These are phyloP conservation scores for Mucor lusitanicus DNA, from an alignment of 371 early-diverging fungal genomes.

Conservation along the genomic window DNA sequence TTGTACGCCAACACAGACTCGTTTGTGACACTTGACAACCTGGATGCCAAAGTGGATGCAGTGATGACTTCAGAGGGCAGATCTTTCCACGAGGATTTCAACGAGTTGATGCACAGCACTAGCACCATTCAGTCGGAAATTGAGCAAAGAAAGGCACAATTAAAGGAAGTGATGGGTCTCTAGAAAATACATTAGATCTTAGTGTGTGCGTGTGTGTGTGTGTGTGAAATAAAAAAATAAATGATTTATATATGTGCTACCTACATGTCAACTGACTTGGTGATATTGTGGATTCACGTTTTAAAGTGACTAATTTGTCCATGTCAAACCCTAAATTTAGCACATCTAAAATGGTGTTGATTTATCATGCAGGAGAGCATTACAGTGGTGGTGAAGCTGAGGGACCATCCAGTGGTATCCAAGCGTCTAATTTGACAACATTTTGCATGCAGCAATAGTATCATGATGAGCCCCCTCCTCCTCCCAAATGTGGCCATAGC, in stretches of 20 bases:
- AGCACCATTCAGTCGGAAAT: constrained; percentile 30
- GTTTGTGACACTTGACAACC: constrained; percentile 51
- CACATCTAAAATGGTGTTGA: neutral
- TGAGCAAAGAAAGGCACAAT: constrained; percentile 39
- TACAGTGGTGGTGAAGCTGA: neutral
- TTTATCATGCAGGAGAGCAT: neutral
- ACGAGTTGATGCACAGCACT: constrained; percentile 35
- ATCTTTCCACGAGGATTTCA: constrained; percentile 26
- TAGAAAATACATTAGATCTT: constrained; percentile 12
- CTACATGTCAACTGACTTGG: constrained; percentile 9
- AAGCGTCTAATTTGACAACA: neutral
- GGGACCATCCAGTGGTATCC: no score
- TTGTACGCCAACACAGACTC: constrained; percentile 33
- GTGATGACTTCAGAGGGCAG: constrained; percentile 23
- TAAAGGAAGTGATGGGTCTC: constrained; percentile 49
- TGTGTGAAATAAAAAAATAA: constrained; percentile 6
- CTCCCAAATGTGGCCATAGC: constrained; percentile 14
- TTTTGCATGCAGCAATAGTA: neutral
- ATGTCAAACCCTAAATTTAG: constrained; percentile 10
- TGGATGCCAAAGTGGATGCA: constrained; percentile 43
- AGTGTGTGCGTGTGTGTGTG: neutral
- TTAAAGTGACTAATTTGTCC: constrained; percentile 11
- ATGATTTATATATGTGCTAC: constrained; percentile 1
- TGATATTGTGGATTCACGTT: constrained; percentile 9
- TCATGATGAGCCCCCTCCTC: neutral